These are phyloP conservation scores for Pseudozyma sp. DNA, from an alignment of 1,284 basidiomycete genomes.

Conservation along the genomic window DNA sequence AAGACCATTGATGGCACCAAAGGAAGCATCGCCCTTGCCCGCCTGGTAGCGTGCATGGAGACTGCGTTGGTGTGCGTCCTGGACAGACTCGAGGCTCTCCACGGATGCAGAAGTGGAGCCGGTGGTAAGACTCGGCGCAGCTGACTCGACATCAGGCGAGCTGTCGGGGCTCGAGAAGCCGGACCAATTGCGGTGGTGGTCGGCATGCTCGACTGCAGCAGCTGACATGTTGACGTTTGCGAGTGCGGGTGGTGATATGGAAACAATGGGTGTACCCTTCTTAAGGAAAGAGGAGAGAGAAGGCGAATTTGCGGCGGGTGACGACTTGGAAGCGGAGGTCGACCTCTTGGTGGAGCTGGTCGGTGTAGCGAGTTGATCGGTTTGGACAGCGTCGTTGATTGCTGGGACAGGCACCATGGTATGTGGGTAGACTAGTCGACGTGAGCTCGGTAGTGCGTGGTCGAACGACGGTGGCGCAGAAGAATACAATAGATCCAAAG, in stretches of 20 bases:
- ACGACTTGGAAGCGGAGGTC: constrained; percentile 16
- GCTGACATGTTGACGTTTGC: constrained; percentile 26
- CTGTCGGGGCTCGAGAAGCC: constrained; percentile 32
- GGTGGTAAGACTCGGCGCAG: constrained; percentile 60
- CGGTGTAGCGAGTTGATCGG: constrained; percentile 9
- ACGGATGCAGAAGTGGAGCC: constrained; percentile 60
- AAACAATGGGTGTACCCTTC: constrained; percentile 52
- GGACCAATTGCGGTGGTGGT: constrained; percentile 22
- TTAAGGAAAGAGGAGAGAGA: constrained; percentile 40
- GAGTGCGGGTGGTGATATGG: constrained; percentile 35
- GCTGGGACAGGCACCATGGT: constrained; percentile 34
- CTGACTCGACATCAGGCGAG: constrained; percentile 46
- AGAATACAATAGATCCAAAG: neutral
- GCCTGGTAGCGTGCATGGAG: constrained; percentile 24
- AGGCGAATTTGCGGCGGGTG: constrained; percentile 24
- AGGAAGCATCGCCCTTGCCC: constrained; percentile 19
- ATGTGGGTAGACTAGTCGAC: constrained; percentile 7
- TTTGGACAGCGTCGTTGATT: constrained; percentile 12
- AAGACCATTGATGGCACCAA: constrained; percentile 14
- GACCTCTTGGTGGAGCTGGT: constrained; percentile 10
- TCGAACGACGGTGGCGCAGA: neutral
- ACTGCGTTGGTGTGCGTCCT: constrained; percentile 48
- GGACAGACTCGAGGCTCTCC: constrained; percentile 55
- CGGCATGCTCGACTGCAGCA: constrained; percentile 6
- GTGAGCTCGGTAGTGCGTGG: neutral